Evolutionary conservation across 2,329 filamentous ascomycete genomes (phyloP).

Genomic region (Colletotrichum sp.): DNA sequence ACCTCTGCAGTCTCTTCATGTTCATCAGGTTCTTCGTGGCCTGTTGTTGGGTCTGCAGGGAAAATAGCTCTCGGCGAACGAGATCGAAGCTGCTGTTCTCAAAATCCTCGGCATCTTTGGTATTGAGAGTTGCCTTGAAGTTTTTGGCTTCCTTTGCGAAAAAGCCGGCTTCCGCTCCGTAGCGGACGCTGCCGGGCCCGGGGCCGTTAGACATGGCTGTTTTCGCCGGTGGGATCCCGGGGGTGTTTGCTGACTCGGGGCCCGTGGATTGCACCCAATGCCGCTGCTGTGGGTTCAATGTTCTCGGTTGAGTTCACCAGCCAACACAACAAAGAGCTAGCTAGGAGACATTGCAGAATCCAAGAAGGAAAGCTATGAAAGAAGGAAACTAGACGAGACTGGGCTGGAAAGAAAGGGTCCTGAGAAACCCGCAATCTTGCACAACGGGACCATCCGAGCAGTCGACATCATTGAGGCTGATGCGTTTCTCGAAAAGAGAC

Average conservation of each 20-base stretch:
- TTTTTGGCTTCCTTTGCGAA: neutral
- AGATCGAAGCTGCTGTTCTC: conserved; percentile 12
- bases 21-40: conserved; percentile 30
- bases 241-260: neutral
- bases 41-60: conserved; percentile 30
- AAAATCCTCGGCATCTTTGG: conserved; percentile 23
- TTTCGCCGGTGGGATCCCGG: neutral
- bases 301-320: neutral
- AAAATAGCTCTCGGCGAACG: conserved; percentile 26
- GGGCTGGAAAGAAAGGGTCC: neutral
- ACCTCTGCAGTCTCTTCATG: conserved; percentile 28
- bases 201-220: neutral
- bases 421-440: neutral
- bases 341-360: neutral
- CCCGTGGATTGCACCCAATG: neutral
- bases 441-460: neutral
- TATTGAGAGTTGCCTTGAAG: conserved; percentile 22
- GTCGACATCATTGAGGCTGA: conserved; percentile 8
- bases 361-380: neutral
- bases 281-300: neutral
- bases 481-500: neutral
- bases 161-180: neutral
- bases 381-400: neutral
- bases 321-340: neutral
- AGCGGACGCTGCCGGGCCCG: neutral